phyloP scores from a whole-genome alignment of 192 early-diverging fungal genomes.

The Backusella tarrabulga region DNA sequence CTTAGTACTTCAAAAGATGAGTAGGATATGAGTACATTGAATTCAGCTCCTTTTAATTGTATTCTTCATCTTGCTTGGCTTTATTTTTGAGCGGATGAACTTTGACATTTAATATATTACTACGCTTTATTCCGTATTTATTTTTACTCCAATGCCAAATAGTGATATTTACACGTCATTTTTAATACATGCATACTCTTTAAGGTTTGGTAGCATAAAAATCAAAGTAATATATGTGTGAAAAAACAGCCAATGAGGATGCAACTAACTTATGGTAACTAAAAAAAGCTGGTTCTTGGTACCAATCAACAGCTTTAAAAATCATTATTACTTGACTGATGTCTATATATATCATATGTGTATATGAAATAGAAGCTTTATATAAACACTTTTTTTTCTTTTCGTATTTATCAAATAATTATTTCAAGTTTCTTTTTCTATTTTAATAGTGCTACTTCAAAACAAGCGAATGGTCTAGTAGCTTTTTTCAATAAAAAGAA shows the following conservation, averaged over 20 bases:
- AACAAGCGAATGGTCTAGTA: neutral
- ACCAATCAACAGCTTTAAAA: no score
- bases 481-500: neutral
- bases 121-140: neutral
- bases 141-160: neutral
- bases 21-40: no score
- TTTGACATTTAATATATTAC: neutral
- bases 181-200: neutral
- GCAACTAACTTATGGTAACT: neutral
- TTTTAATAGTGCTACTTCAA: neutral
- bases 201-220: neutral
- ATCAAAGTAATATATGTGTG: neutral
- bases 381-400: no score
- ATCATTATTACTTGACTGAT: no score
- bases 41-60: no score
- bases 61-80: neutral
- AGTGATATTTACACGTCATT: neutral
- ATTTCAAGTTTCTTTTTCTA: neutral
- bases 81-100: neutral
- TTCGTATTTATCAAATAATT: no score
- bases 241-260: neutral
- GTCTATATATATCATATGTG: no score
- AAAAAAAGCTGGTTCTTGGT: neutral
- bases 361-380: no score
- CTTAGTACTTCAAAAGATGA: no score